A percentile compares a stretch with the other conserved stretches of the same genome.
Conservation (phyloP, 352 stramenopile species). For the Aphanomyces cochlioides region DNA sequence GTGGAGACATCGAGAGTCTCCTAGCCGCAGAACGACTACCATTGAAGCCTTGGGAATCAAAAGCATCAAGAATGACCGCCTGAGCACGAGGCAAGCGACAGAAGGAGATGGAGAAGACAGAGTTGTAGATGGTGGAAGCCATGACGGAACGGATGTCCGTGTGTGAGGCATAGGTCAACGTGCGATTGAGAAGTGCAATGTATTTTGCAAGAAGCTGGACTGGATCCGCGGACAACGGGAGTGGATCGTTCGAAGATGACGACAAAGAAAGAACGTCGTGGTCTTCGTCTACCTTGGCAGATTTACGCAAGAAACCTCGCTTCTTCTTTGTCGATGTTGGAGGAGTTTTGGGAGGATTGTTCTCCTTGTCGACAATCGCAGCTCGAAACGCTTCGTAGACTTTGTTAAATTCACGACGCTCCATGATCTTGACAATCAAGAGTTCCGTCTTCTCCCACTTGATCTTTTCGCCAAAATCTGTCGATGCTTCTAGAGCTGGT, state of each 20-base stretch:
- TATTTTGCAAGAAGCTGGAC: conserved; percentile 9
- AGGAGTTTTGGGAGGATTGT: not conserved
- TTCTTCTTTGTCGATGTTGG: not conserved
- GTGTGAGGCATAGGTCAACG: not conserved
- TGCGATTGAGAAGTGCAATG: conserved; percentile 8
- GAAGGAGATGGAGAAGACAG: conserved; percentile 17
- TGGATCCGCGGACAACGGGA: not conserved
- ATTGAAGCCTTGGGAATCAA: conserved; percentile 14
- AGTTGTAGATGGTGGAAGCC: conserved; percentile 16
- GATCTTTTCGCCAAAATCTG: conserved; percentile 20
- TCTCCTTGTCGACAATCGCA: conserved; percentile 6
- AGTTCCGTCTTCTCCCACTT: conserved; percentile 22
- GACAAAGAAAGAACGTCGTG: not conserved
- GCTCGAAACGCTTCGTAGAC: conserved; percentile 17
- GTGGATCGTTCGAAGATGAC: not conserved
- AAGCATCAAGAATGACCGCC: conserved; percentile 8
- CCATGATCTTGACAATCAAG: conserved; percentile 26
- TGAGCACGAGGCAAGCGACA: conserved; percentile 6
- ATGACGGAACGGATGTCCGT: conserved; percentile 18
- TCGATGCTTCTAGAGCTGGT: not conserved
- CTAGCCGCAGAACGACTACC: not conserved
- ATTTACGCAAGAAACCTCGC: not conserved
- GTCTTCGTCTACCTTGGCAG: not conserved
- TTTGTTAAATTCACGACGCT: conserved; percentile 22
- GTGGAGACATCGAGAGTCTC: not conserved